These are phyloP conservation scores for Tetrapisispora fleetii DNA, from an alignment of 805 yeast genomes.

Conservation along the genomic window DNA sequence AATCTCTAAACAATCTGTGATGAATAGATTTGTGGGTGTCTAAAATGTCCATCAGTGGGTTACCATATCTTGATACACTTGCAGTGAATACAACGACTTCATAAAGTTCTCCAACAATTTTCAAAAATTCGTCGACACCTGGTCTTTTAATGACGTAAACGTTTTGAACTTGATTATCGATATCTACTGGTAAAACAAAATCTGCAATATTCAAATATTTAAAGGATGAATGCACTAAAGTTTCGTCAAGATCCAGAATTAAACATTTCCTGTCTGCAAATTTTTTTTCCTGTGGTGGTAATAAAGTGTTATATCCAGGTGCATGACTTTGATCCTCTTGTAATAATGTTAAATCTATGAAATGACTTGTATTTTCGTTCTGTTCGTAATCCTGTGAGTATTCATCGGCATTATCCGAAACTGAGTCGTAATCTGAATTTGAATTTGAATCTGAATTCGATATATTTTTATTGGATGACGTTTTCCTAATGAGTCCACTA, in stretches of 20 bases:
- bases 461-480: not conserved
- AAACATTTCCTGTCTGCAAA: slow-evolving; percentile 68
- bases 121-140: slow-evolving; percentile 88
- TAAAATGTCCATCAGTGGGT: slow-evolving; percentile 80
- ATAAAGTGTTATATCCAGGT: slow-evolving; percentile 54
- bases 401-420: slow-evolving; percentile 17
- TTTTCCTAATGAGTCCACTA: not conserved
- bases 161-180: slow-evolving; percentile 81
- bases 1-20: slow-evolving; percentile 85
- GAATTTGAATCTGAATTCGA: not conserved
- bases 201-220: slow-evolving; percentile 85
- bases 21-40: slow-evolving; percentile 66
- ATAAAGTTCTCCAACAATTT: slow-evolving; percentile 67
- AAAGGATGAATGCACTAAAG: slow-evolving; percentile 89
- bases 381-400: slow-evolving; percentile 13
- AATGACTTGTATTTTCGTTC: slow-evolving; percentile 22
- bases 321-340: slow-evolving; percentile 65
- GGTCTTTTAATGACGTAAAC: slow-evolving; percentile 95
- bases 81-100: slow-evolving; percentile 97
- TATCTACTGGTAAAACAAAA: slow-evolving; percentile 93
- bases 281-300: slow-evolving; percentile 34
- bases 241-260: slow-evolving; percentile 86
- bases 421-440: slow-evolving; percentile 15
- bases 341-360: slow-evolving; percentile 48
- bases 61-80: slow-evolving; percentile 87